A percentile compares a stretch with the other conserved stretches of the same genome.
These are phyloP conservation scores for Rubroshorea leprosula DNA, from an alignment of 345 rosid species.

Conservation along the genomic window DNA sequence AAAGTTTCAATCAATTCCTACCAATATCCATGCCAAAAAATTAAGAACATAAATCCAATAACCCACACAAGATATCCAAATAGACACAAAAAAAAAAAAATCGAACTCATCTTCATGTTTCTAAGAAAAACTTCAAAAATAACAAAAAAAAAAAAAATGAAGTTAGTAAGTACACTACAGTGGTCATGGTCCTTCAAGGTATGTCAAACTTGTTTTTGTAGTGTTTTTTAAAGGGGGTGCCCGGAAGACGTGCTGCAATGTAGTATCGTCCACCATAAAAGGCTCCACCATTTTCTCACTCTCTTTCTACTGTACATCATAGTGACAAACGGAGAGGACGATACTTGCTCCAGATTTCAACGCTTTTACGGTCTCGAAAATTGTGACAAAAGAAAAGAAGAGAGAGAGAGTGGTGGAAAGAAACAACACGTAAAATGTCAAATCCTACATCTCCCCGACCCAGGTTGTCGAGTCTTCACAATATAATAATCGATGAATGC, in stretches of 20 bases:
- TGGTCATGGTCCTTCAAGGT: no score
- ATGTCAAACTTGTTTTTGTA: neutral
- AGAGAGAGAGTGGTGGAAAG: conserved; percentile 29
- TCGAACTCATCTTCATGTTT: no score
- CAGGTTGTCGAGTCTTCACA: conserved; percentile 38
- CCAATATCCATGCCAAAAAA: no score
- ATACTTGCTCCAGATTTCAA: conserved; percentile 75
- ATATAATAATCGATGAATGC: neutral
- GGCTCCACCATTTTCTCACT: conserved; percentile 17
- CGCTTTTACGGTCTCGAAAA: conserved; percentile 54
- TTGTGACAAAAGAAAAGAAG: conserved; percentile 43
- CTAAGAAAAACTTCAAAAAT: no score
- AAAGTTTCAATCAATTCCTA: no score
- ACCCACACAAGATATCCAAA: no score
- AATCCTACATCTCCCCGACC: conserved; percentile 34
- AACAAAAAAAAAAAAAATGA: no score
- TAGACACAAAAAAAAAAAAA: no score
- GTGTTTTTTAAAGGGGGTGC: conserved; percentile 31
- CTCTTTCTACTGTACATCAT: no score
- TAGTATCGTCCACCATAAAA: neutral
- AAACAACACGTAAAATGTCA: conserved; percentile 63
- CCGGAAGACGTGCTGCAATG: conserved; percentile 48
- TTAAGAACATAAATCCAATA: no score
- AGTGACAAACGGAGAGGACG: conserved; percentile 92
- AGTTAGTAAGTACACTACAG: no score